Percentiles rank a stretch among this genome's conserved stretches.
These are phyloP conservation scores for Firmiana major DNA, from an alignment of 345 rosid species.

Conservation along the genomic window DNA sequence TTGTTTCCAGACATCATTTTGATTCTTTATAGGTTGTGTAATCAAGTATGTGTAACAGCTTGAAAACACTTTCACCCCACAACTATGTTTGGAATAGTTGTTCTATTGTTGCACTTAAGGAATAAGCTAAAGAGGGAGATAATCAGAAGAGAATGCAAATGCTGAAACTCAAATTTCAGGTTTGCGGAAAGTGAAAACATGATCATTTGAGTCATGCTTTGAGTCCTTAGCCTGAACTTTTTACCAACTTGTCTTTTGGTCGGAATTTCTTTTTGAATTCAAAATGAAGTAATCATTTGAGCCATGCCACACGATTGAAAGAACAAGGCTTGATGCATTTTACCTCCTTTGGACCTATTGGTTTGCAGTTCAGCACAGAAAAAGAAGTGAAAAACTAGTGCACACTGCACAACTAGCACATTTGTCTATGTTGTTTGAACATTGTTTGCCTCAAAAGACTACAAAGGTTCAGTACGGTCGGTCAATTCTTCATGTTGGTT, in stretches of 20 bases:
- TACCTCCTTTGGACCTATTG: background rate
- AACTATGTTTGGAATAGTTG: background rate
- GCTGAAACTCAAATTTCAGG: no score
- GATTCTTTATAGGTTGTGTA: background rate
- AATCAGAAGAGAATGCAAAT: background rate
- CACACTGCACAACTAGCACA: background rate
- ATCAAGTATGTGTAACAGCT: background rate
- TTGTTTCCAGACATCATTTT: background rate
- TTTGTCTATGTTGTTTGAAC: background rate
- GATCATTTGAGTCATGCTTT: no score
- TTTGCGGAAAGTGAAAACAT: no score
- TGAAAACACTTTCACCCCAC: background rate
- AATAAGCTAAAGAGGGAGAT: background rate
- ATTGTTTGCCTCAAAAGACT: conserved; percentile 14
- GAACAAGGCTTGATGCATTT: background rate
- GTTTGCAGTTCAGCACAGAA: background rate
- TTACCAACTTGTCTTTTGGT: background rate
- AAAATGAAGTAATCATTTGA: conserved; percentile 2
- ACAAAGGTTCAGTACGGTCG: conserved; percentile 14
- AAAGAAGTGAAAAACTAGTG: background rate
- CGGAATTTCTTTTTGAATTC: conserved; percentile 6
- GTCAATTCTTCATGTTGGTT: background rate
- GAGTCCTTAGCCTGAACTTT: background rate
- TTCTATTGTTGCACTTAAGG: background rate
- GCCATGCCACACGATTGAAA: background rate